Percentiles rank a stretch among this genome's conserved stretches.
Conservation (phyloP, 345 rosid genomes). For the Bruguiera gymnorhiza region DNA sequence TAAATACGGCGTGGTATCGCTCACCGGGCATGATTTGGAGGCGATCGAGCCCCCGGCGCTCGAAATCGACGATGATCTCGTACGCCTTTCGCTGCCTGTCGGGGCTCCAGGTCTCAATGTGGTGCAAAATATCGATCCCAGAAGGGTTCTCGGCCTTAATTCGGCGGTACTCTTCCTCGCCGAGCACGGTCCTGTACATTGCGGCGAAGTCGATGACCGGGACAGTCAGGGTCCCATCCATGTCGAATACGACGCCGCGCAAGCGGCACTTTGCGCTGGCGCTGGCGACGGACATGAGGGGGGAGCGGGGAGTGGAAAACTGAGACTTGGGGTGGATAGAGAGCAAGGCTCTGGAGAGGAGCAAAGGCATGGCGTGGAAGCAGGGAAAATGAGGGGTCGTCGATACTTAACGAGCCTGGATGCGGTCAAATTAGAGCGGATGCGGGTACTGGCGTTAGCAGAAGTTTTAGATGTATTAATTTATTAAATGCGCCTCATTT, state of each 20-base stretch:
- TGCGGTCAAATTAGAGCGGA: too few relatives aligned
- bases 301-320: constrained; percentile 22
- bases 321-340: constrained; percentile 21
- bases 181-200: constrained; percentile 84
- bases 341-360: constrained; percentile 25
- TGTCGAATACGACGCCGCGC: constrained; percentile 27
- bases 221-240: constrained; percentile 83
- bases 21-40: constrained; percentile 94
- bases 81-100: constrained; percentile 57
- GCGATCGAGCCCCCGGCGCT: constrained; percentile 69
- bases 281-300: constrained; percentile 14
- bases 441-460: too few relatives aligned
- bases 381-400: too few relatives aligned
- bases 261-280: constrained; percentile 17
- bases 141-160: constrained; percentile 61
- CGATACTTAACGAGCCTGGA: too few relatives aligned
- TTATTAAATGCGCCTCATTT: too few relatives aligned
- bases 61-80: constrained; percentile 63
- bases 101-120: constrained; percentile 65
- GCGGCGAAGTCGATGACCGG: constrained; percentile 89
- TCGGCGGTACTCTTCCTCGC: constrained; percentile 66
- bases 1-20: constrained; percentile 8
- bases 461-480: too few relatives aligned
- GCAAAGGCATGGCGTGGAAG: constrained; percentile 18
- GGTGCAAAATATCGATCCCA: constrained; percentile 82